These are phyloP conservation scores for Candida berthetii DNA, from an alignment of 805 yeast species.

Conservation along the genomic window DNA sequence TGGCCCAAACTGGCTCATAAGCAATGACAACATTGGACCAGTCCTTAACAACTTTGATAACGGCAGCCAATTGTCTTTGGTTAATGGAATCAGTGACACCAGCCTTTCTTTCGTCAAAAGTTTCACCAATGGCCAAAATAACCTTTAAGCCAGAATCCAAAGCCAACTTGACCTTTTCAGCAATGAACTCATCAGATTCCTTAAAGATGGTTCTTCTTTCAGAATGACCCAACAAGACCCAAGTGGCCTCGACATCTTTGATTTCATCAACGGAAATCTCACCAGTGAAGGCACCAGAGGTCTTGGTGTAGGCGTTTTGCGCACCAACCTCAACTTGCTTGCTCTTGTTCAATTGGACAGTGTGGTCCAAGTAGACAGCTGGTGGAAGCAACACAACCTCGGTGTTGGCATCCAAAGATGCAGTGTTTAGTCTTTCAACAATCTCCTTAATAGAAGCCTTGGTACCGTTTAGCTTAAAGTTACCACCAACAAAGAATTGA, in stretches of 20 bases:
- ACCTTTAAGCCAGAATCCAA: constrained; percentile 85
- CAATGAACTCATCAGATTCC: constrained; percentile 87
- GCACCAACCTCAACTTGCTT: constrained; percentile 77
- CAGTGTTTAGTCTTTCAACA: constrained; percentile 75
- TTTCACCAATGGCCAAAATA: constrained; percentile 96
- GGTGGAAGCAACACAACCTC: constrained; percentile 98
- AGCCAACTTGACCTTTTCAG: constrained; percentile 92
- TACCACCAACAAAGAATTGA: constrained; percentile 96
- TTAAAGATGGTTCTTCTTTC: constrained; percentile 94
- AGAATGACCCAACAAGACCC: constrained; percentile 97
- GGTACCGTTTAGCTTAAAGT: constrained; percentile 98
- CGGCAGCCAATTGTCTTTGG: constrained; percentile 88
- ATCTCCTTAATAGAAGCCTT: constrained; percentile 78
- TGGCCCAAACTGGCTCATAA: constrained; percentile 99
- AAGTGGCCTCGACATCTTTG: constrained; percentile 85
- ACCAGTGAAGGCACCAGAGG: constrained; percentile 97
- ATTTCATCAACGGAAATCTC: constrained; percentile 86
- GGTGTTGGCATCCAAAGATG: constrained; percentile 68
- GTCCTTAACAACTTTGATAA: constrained; percentile 71
- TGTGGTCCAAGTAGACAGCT: constrained; percentile 80
- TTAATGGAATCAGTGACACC: constrained; percentile 82
- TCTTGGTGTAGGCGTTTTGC: constrained; percentile 85
- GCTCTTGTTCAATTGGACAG: constrained; percentile 63
- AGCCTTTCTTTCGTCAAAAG: constrained; percentile 89
- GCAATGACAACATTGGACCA: constrained; percentile 94